Conservation (phyloP, 2,329 filamentous ascomycete genomes). For the Thelonectria blattea region DNA sequence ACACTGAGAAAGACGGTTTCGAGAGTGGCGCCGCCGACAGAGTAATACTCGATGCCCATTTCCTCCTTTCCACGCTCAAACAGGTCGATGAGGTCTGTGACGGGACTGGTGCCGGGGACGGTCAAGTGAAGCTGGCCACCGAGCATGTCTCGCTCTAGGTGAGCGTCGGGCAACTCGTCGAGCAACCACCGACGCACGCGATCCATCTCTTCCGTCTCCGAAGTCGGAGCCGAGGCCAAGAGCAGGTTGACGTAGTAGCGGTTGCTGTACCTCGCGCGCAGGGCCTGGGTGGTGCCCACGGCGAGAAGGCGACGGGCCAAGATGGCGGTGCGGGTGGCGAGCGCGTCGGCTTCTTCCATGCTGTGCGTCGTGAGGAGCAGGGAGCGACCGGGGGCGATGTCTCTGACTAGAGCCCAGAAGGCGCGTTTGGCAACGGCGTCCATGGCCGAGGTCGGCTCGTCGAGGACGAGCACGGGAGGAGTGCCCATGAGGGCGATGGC, state of each 20-base stretch:
- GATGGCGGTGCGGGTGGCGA: constrained; percentile 69
- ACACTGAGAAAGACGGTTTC: constrained; percentile 75
- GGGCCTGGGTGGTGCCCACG: constrained; percentile 62
- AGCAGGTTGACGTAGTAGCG: constrained; percentile 69
- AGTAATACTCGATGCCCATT: constrained; percentile 69
- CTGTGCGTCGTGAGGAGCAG: constrained; percentile 85
- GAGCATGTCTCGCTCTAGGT: constrained; percentile 62
- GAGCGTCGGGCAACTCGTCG: constrained; percentile 56
- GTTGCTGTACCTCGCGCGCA: constrained; percentile 65
- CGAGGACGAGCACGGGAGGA: constrained; percentile 79
- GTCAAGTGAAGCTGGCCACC: constrained; percentile 61
- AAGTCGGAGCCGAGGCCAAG: constrained; percentile 62
- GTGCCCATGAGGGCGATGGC: constrained; percentile 89
- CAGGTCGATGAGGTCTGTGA: constrained; percentile 45
- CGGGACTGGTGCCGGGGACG: constrained; percentile 33
- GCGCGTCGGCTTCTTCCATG: constrained; percentile 89
- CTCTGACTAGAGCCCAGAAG: constrained; percentile 82
- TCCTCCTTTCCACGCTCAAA: constrained; percentile 63
- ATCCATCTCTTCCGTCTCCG: constrained; percentile 60
- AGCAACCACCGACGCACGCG: constrained; percentile 61
- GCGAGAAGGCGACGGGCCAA: constrained; percentile 57
- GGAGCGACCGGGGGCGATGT: constrained; percentile 73
- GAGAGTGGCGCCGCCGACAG: constrained; percentile 69
- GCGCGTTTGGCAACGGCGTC: constrained; percentile 85
- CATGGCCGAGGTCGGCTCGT: constrained; percentile 84